phyloP scores from a whole-genome alignment of 805 yeast genomes.

The Soucietia sequanensis region DNA sequence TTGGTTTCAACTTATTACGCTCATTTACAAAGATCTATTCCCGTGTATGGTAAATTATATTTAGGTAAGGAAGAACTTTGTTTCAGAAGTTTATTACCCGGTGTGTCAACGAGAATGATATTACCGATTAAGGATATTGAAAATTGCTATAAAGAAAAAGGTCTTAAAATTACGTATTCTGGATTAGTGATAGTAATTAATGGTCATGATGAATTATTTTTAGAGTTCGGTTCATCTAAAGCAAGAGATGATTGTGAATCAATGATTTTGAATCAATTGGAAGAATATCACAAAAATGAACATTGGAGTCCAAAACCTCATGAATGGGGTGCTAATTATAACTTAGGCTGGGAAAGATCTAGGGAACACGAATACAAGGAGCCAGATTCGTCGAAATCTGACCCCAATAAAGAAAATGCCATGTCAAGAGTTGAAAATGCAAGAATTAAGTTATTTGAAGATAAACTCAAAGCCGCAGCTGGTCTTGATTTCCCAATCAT shows the following conservation, averaged over 20 bases:
- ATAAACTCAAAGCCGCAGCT: constrained; percentile 53
- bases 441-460: constrained; percentile 64
- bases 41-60: constrained; percentile 81
- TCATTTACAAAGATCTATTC: constrained; percentile 67
- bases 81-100: constrained; percentile 77
- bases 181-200: constrained; percentile 69
- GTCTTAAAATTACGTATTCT: constrained; percentile 63
- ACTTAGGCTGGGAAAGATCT: constrained; percentile 3
- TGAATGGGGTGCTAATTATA: background rate
- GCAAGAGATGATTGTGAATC: constrained; percentile 73
- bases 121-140: constrained; percentile 76
- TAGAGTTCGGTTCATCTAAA: constrained; percentile 67
- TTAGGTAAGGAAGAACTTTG: constrained; percentile 69
- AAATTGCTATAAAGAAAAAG: constrained; percentile 63
- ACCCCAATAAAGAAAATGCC: constrained; percentile 10
- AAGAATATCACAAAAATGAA: constrained; percentile 30
- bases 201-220: constrained; percentile 73
- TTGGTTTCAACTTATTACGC: constrained; percentile 70
- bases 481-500: constrained; percentile 70
- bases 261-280: constrained; percentile 51
- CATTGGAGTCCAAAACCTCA: no score
- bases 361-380: constrained; percentile 1
- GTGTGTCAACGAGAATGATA: constrained; percentile 76
- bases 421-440: constrained; percentile 48
- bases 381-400: constrained; percentile 4